A percentile compares a stretch with the other conserved stretches of the same genome.
These are phyloP conservation scores for Candida insectorum DNA, from an alignment of 805 yeast genomes.

Conservation along the genomic window DNA sequence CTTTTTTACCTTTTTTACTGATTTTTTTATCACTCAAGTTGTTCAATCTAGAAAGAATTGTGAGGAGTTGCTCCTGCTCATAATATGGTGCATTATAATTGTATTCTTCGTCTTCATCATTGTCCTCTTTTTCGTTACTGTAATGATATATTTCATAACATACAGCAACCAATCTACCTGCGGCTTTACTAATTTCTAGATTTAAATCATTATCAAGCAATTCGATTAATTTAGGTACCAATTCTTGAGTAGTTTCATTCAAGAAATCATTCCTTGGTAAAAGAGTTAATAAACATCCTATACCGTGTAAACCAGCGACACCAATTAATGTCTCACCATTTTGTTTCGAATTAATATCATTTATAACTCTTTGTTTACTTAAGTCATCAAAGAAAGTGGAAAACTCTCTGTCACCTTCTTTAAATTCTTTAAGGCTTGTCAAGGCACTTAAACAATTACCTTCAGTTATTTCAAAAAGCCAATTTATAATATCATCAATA, in stretches of 20 bases:
- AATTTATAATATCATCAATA: constrained; percentile 41
- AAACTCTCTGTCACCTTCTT: constrained; percentile 42
- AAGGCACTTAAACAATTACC: constrained; percentile 29
- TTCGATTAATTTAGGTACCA: constrained; percentile 35
- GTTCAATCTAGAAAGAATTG: constrained; percentile 40
- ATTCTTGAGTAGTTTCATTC: constrained; percentile 39
- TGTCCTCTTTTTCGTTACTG: constrained; percentile 27
- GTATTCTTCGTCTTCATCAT: constrained; percentile 39
- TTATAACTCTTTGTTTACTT: constrained; percentile 27
- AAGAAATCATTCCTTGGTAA: constrained; percentile 41
- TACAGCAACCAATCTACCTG: constrained; percentile 54
- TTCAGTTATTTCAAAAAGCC: constrained; percentile 45
- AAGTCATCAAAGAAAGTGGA: constrained; percentile 37
- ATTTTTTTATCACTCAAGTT: constrained; percentile 54
- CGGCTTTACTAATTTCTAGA: constrained; percentile 50
- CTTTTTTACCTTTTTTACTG: constrained; percentile 61
- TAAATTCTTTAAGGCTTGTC: constrained; percentile 27
- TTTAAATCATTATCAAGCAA: constrained; percentile 39
- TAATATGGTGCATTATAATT: constrained; percentile 49
- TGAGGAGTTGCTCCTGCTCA: constrained; percentile 47
- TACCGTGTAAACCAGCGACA: constrained; percentile 44
- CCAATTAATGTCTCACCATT: constrained; percentile 35
- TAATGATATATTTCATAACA: constrained; percentile 52
- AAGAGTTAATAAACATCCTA: constrained; percentile 43
- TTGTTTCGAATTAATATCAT: constrained; percentile 29